Evolutionary conservation across 371 early-diverging fungal genomes (phyloP).

Genomic region (Syncephalis fuscata): DNA sequence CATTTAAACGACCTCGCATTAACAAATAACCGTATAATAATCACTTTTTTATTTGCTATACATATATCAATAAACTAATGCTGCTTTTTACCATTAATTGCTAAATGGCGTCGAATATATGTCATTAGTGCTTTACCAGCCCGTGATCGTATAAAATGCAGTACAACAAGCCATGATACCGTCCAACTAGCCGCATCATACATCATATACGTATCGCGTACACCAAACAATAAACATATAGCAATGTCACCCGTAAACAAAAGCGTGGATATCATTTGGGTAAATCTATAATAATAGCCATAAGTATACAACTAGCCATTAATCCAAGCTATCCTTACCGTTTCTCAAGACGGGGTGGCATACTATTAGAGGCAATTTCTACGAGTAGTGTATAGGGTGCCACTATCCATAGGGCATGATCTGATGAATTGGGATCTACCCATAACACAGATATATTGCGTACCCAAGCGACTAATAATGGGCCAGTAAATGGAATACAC

Average conservation of each 20-base stretch:
- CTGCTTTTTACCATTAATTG: conserved; percentile 1
- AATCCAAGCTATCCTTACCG: conserved; percentile 15
- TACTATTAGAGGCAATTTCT: conserved; percentile 22
- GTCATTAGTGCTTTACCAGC: conserved; percentile 1
- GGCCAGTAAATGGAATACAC: conserved; percentile 33
- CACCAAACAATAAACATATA: conserved; percentile 5
- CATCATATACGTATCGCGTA: conserved; percentile 6
- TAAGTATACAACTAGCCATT: too few relatives aligned
- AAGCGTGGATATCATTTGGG: neutral
- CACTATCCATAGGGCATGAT: conserved; percentile 33
- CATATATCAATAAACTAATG: too few relatives aligned
- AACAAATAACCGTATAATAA: too few relatives aligned
- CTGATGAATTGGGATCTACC: conserved; percentile 37
- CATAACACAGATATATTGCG: conserved; percentile 40
- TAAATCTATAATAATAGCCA: neutral
- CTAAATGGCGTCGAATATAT: conserved; percentile 4
- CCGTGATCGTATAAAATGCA: conserved; percentile 5
- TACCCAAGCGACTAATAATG: conserved; percentile 41
- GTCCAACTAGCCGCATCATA: conserved; percentile 3
- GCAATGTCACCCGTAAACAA: conserved; percentile 1
- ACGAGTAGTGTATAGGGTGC: conserved; percentile 36
- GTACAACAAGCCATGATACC: conserved; percentile 5
- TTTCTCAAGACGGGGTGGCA: conserved; percentile 19
- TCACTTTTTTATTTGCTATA: too few relatives aligned
- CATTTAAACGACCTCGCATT: too few relatives aligned